Percentiles rank a stretch among this genome's conserved stretches.
These are phyloP conservation scores for Exophiala dermatitidis DNA, from an alignment of 2,329 filamentous ascomycete genomes.

Conservation along the genomic window DNA sequence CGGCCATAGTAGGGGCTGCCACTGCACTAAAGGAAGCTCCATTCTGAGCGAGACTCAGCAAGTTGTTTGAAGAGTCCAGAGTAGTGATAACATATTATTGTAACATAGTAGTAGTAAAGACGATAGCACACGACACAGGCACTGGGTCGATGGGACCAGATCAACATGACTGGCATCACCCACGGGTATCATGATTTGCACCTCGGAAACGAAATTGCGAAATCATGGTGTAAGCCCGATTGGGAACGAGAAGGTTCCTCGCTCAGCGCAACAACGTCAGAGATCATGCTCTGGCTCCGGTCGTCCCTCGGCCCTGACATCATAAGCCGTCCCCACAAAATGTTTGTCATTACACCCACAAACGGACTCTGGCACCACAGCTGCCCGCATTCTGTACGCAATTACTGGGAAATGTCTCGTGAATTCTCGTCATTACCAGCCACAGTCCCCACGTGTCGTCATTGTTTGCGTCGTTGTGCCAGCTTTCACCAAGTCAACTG, in stretches of 20 bases:
- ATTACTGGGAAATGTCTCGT: background rate
- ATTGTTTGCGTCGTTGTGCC: conserved; percentile 16
- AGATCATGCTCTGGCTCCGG: background rate
- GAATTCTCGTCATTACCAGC: background rate
- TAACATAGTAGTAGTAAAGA: too few relatives aligned
- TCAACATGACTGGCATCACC: background rate
- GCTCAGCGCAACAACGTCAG: conserved; percentile 8
- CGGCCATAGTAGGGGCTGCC: background rate
- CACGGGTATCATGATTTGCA: background rate
- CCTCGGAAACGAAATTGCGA: background rate
- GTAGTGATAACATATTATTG: background rate
- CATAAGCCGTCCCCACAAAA: background rate
- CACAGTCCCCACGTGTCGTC: conserved; percentile 16
- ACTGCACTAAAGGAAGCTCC: background rate
- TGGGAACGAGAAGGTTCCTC: background rate
- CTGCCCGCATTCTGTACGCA: background rate
- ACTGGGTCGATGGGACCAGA: background rate
- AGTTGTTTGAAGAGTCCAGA: background rate
- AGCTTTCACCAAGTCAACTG: conserved; percentile 8
- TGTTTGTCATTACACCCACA: conserved; percentile 11
- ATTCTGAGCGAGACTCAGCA: background rate
- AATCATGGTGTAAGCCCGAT: background rate
- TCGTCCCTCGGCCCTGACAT: conserved; percentile 16
- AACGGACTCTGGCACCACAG: background rate
- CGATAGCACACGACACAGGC: too few relatives aligned